Conservation (phyloP, 2,329 filamentous ascomycete genomes). For the Lecanoromycetidae sp. region DNA sequence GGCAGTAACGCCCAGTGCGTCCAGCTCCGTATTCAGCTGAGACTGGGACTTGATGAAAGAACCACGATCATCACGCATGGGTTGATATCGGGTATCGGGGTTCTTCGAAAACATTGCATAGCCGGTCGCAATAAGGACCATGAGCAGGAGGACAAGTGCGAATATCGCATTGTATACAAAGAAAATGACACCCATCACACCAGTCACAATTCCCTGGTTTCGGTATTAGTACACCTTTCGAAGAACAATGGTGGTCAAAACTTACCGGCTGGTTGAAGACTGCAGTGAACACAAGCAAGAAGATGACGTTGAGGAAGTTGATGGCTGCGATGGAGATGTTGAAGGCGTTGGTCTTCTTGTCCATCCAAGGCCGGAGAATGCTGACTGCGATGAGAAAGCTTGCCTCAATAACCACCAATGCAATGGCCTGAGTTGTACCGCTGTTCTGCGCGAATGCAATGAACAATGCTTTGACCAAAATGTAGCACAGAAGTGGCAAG, state of each 20-base stretch:
- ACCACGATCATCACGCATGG: conserved; percentile 89
- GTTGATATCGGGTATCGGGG: conserved; percentile 87
- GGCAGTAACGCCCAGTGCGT: conserved; percentile 78
- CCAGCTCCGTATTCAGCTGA: conserved; percentile 73
- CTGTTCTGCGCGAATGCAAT: conserved; percentile 66
- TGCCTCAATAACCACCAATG: conserved; percentile 71
- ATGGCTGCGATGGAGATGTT: conserved; percentile 84
- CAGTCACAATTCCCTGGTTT: conserved; percentile 57
- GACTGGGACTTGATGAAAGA: conserved; percentile 97
- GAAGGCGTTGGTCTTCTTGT: conserved; percentile 94
- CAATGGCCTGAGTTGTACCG: conserved; percentile 64
- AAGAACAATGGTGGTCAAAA: conserved; percentile 14
- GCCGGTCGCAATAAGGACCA: conserved; percentile 64
- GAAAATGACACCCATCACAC: conserved; percentile 78
- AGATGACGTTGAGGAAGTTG: conserved; percentile 85
- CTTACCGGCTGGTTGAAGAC: conserved; percentile 70
- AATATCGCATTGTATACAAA: conserved; percentile 81
- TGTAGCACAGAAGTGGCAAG: conserved; percentile 63
- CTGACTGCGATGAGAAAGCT: conserved; percentile 63
- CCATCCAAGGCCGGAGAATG: conserved; percentile 89
- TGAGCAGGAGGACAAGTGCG: conserved; percentile 66
- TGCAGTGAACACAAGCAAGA: conserved; percentile 76
- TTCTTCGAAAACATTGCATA: conserved; percentile 85
- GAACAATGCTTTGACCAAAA: conserved; percentile 79
- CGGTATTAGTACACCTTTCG: conserved; percentile 7